Evolutionary conservation across 768 basidiomycete genomes (phyloP).

Genomic region (Phylloporus sp.): DNA sequence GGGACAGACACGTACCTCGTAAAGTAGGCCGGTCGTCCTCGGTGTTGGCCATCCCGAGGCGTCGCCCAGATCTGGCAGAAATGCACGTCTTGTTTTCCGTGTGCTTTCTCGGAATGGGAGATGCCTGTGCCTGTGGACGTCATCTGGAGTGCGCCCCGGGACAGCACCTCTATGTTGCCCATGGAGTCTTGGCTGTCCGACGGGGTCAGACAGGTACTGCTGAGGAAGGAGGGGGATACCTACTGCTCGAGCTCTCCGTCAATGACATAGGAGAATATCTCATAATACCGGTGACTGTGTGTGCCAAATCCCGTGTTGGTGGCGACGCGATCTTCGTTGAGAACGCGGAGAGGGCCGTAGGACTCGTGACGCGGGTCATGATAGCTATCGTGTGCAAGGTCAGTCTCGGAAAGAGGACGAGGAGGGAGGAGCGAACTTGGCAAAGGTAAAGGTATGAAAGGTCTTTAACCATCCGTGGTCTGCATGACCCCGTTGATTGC

Average conservation of each 20-base stretch:
- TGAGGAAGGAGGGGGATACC: slow-evolving; percentile 19
- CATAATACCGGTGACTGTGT: slow-evolving; percentile 79
- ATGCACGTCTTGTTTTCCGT: slow-evolving; percentile 47
- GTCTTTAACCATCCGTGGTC: slow-evolving; percentile 88
- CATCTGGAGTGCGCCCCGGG: slow-evolving; percentile 86
- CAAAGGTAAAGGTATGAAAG: slow-evolving; percentile 81
- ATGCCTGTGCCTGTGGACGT: slow-evolving; percentile 93
- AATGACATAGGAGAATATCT: slow-evolving; percentile 90
- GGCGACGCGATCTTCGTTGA: slow-evolving; percentile 90
- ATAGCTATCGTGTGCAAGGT: slow-evolving; percentile 42
- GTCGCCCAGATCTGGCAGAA: slow-evolving; percentile 72
- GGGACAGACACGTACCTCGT: slow-evolving; percentile 47
- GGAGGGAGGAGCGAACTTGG: slow-evolving; percentile 43
- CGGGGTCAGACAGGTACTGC: background rate
- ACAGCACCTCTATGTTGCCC: slow-evolving; percentile 86
- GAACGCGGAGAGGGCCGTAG: slow-evolving; percentile 78
- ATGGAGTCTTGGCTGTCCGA: slow-evolving; percentile 76
- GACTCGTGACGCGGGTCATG: slow-evolving; percentile 51
- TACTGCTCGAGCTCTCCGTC: slow-evolving; percentile 79
- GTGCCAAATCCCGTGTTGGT: slow-evolving; percentile 78
- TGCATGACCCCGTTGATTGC: slow-evolving; percentile 63
- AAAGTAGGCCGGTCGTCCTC: slow-evolving; percentile 67
- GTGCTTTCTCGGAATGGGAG: slow-evolving; percentile 66
- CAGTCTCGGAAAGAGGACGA: slow-evolving; percentile 11
- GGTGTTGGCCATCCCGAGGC: slow-evolving; percentile 35